Evolutionary conservation across 805 yeast genomes (phyloP).

Genomic region (Barnettozyma siamensis): DNA sequence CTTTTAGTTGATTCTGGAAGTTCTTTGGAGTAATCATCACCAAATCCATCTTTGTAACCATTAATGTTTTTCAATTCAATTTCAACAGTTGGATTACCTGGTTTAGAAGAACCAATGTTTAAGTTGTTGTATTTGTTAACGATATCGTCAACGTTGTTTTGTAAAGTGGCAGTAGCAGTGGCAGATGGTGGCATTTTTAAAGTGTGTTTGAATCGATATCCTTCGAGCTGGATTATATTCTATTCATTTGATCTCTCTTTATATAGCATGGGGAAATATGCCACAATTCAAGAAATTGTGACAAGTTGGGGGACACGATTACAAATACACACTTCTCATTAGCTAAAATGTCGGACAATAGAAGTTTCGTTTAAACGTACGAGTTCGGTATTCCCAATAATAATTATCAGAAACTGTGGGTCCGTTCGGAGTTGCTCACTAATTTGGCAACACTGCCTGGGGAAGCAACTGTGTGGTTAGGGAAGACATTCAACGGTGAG

Average conservation of each 20-base stretch:
- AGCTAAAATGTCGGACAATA: not conserved
- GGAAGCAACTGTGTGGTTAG: not conserved
- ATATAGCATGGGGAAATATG: not conserved
- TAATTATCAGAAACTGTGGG: slow-evolving; percentile 1
- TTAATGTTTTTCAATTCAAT: slow-evolving; percentile 8
- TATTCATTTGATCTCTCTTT: not conserved
- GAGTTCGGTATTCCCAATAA: not conserved
- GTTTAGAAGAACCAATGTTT: not conserved
- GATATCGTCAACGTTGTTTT: slow-evolving; percentile 5
- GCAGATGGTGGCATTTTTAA: not conserved
- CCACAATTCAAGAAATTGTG: not conserved
- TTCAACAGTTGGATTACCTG: slow-evolving; percentile 2
- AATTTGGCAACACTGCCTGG: slow-evolving; percentile 1
- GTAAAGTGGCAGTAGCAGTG: slow-evolving; percentile 4
- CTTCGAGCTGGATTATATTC: too few species aligned
- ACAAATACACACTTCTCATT: not conserved
- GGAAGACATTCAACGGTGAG: too few species aligned
- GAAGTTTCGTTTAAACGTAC: not conserved
- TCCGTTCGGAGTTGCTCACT: slow-evolving; percentile 1
- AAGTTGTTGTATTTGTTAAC: slow-evolving; percentile 7
- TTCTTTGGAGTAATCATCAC: slow-evolving; percentile 12
- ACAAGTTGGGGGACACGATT: not conserved
- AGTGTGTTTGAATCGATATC: too few species aligned
- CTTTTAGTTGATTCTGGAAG: slow-evolving; percentile 25
- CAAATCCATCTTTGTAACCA: slow-evolving; percentile 11